These are phyloP conservation scores for Plasmopara halstedii DNA, from an alignment of 352 stramenopile genomes.

Conservation along the genomic window DNA sequence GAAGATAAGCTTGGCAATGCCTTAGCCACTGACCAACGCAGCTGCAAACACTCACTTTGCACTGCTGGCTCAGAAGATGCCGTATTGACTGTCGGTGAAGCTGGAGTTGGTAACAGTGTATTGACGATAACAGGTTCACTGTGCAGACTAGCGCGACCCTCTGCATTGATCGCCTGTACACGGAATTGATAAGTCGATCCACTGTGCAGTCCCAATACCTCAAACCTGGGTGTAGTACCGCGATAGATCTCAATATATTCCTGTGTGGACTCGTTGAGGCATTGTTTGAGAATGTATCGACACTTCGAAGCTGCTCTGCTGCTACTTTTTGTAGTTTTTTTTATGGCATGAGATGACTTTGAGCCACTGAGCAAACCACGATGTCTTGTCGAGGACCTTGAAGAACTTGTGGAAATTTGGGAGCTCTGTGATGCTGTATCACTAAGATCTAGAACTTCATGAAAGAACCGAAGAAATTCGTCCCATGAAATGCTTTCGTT, in stretches of 20 bases:
- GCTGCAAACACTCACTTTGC: constrained; percentile 27
- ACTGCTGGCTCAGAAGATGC: constrained; percentile 24
- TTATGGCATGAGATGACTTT: constrained; percentile 7
- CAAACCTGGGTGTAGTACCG: constrained; percentile 52
- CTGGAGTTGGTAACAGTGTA: constrained; percentile 72
- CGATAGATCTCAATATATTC: constrained; percentile 86
- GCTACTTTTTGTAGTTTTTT: constrained; percentile 11
- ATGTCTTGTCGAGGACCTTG: constrained; percentile 8
- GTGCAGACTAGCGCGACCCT: constrained; percentile 57
- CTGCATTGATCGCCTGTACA: constrained; percentile 77
- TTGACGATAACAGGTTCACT: constrained; percentile 75
- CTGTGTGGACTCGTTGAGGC: constrained; percentile 61
- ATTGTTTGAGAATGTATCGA: constrained; percentile 85
- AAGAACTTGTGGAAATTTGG: constrained; percentile 6
- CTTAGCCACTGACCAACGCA: constrained; percentile 42
- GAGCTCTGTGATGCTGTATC: constrained; percentile 18
- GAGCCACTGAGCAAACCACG: constrained; percentile 13
- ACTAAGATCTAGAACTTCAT: constrained; percentile 40
- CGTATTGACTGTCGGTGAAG: constrained; percentile 21
- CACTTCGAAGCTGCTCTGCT: constrained; percentile 16
- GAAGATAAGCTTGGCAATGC: constrained; percentile 42
- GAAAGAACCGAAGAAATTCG: constrained; percentile 78
- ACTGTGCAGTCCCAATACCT: constrained; percentile 72
- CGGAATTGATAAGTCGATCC: constrained; percentile 86
- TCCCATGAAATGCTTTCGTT: constrained; percentile 84